Evolutionary conservation across 2,329 filamentous ascomycete genomes (phyloP).

Genomic region (Sarocladium strictum): DNA sequence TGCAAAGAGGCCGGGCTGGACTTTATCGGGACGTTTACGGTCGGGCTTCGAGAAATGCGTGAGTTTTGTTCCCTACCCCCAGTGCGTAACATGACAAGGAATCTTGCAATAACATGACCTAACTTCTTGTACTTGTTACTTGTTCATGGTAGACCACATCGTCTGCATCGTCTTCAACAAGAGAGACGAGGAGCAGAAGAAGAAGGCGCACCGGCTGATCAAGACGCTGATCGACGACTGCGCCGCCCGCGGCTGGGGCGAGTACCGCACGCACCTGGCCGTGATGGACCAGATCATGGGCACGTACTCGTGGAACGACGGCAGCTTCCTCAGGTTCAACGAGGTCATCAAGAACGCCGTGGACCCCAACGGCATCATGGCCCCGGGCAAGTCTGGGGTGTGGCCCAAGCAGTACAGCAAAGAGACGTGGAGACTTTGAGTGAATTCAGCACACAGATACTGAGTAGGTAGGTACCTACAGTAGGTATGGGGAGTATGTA

Average conservation of each 20-base stretch:
- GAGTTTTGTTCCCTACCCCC: not conserved
- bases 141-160: slow-evolving; percentile 36
- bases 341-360: slow-evolving; percentile 37
- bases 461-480: too few species aligned
- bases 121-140: not conserved
- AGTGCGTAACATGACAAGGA: too few species aligned
- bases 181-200: slow-evolving; percentile 28
- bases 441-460: not conserved
- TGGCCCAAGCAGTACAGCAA: slow-evolving; percentile 23
- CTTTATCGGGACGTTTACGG: slow-evolving; percentile 32
- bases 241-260: slow-evolving; percentile 34
- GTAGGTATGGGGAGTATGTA: too few species aligned
- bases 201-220: slow-evolving; percentile 24
- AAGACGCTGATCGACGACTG: slow-evolving; percentile 33
- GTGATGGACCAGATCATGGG: slow-evolving; percentile 41
- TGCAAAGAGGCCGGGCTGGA: slow-evolving; percentile 31
- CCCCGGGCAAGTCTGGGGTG: slow-evolving; percentile 29
- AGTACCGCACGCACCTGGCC: slow-evolving; percentile 40
- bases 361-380: slow-evolving; percentile 33
- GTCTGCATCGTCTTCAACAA: slow-evolving; percentile 48
- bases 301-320: slow-evolving; percentile 38
- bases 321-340: slow-evolving; percentile 35
- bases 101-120: too few species aligned
- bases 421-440: not conserved
- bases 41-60: slow-evolving; percentile 39